Evolutionary conservation across 2,329 filamentous ascomycete genomes (phyloP), one percentile per base, ranked within the genome.

Genomic region (Botrytis sinoallii): DNA sequence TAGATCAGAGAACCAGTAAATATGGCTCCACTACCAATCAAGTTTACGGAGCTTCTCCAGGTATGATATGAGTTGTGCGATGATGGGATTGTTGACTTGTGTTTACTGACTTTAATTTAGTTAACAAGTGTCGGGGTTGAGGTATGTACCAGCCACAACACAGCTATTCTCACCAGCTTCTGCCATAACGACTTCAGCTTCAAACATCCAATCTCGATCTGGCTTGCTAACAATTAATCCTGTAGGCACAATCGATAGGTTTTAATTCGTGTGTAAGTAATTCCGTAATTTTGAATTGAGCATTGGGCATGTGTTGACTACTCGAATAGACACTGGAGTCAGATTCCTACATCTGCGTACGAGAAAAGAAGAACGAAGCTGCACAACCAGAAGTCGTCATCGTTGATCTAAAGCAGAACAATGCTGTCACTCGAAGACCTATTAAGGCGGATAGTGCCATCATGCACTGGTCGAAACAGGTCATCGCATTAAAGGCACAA

Each of bases 361-460:
- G 96, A 84, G 95, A 98, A 85, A 95, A 97, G 86, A 92, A 95
- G 84, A 91, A 89, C 83, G 93, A 94, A 80, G 89, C 91, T 77
- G 89, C 94, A 77, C 92, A 93, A 80, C 93, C 95, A 77, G 95
- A 98, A 85, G 95, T 99, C 78, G 92, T 99, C 84, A 99, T 99
- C 83, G 87, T 99, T 85, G 93, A 99, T 84, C 92, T 99, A 82
- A 98, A 98, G 85, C 97, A 98, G 85, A 91, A 91, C 86, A 98
- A 97, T 89, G 95, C 96, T 86, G 91, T 98, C 83, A 96, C 94
- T 79, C 92, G 93, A 81, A 90, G 95, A 82, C 94, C 95, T 67
- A 99, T 99, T 87, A 98, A 97, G 87, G 96, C 96, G 81, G 96
- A 99, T 86, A 98, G 95, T 89, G 96, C 97, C 80, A 97, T 99